Evolutionary conservation across 805 yeast species (phyloP), one percentile per base, ranked within the genome.

Genomic region (Myxozyma monticola): DNA sequence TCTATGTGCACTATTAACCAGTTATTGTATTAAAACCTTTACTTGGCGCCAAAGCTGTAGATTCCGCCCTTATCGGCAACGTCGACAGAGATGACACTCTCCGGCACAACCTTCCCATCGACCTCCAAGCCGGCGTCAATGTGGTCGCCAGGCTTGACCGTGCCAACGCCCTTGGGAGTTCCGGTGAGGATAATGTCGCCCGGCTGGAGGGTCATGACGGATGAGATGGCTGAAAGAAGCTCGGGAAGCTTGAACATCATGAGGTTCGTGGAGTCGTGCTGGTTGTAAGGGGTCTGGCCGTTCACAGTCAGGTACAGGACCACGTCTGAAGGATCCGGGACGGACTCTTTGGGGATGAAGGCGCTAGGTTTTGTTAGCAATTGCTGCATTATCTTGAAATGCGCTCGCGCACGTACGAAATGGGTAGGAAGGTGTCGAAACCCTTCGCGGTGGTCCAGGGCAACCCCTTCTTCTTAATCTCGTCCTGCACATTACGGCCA

Each of bases 361-460:
- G 72, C 68, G 6, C 61, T 56, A 15, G 14, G 18, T 12, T 14
- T 15, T 10, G 36, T 48, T 17, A 15, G 24, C 7, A 25, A 20
- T 30, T n/a, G n/a, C n/a, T n/a, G n/a, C n/a, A n/a, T n/a, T n/a
- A n/a, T n/a, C n/a, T n/a, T n/a, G n/a, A n/a, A n/a, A n/a, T n/a
- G n/a, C n/a, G n/a, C n/a, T n/a, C n/a, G n/a, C n/a, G 8, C 8
- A 49, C 61, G 12, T 38, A 57, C 61, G 95, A 84, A n/a, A 93
- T 65, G 1, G 99, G 99, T 66, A 87, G 75, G 68, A 93, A 93
- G 0, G 99, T 91, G 65, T 93, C 99, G 67, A 89, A 91, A 0
- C 99, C 99, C 66, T 93, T 93, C 30, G 93, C 96, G 59, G 89
- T 88, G 3, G 91, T 71, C 99, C 99, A 93, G 4, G 99, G 99